Base-by-base conservation (phyloP, 257 asterid species). In the Plantago major region DNA sequence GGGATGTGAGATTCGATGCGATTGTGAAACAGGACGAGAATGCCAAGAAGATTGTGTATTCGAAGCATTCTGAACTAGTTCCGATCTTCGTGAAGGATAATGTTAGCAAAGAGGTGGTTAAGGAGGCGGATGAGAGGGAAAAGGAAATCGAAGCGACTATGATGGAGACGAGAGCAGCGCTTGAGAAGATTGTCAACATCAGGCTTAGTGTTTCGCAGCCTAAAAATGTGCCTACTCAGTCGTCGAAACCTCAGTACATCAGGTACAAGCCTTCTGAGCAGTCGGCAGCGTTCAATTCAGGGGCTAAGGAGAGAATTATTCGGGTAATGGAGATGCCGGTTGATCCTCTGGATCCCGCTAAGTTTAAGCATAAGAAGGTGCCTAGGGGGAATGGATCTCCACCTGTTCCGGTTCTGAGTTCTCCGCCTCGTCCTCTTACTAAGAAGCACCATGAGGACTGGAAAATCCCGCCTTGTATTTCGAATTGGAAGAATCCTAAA, bases 181-280 rank as follows among this genome's bases (percentile, higher is more conserved):
- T 86, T 38, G 97, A 92, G 81, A 90, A 84, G 75, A 92, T 92
- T 68, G 96, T 92, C 2, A 86, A 86, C 26, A 94, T 89, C 58
- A 74, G 97, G 75, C 67, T 86, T 79, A 89, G 95, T 78, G 97
- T 88, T 38, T 95, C 97, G 3, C 97, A 92, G 73, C 99, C 96
- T 1, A 89, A 89, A 61, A 92, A 83, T 60, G 95, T 84, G 58
- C 88, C 95, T 1, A 65, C 84, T 3, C 86, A 74, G 52, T 83
- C 95, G 17, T 71, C 79, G 0, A 96, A 83, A 38, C 84, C 94
- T 1, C 86, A 89, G 70, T 92, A 84, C 66, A 89, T 89, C 30
- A 92, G 89, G 81, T 92, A 89, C 76, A 92, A 86, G 73, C 97
- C 99, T 10, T 92, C 96, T 8, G 97, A 89, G 74, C 96, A 92